Evolutionary conservation across 176 grass and related monocot genomes (phyloP).

Genomic region (Tuctoria greenei): DNA sequence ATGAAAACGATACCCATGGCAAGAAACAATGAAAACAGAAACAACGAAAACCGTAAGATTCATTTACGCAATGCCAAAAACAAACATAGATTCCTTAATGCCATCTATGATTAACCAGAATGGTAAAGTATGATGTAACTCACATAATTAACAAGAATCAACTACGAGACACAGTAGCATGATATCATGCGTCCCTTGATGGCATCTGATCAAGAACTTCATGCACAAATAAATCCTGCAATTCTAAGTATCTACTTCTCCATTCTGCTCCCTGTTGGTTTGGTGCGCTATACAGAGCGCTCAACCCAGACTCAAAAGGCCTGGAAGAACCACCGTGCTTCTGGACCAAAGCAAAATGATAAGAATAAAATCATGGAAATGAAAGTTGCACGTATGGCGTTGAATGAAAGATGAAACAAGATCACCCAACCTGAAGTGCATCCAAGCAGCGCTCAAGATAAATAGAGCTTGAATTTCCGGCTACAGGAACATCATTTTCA

Average conservation of each 20-base stretch:
- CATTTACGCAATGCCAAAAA: not conserved
- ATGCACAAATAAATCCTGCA: constrained; percentile 53
- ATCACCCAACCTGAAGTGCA: constrained; percentile 50
- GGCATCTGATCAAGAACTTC: constrained; percentile 37
- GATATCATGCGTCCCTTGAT: constrained; percentile 4
- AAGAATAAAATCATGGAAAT: constrained; percentile 11
- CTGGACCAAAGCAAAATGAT: constrained; percentile 27
- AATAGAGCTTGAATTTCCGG: constrained; percentile 38
- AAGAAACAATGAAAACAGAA: not conserved
- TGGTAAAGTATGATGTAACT: not conserved
- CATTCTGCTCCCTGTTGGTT: constrained; percentile 45
- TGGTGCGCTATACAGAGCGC: constrained; percentile 7
- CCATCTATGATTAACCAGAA: constrained; percentile 13
- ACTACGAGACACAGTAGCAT: not conserved
- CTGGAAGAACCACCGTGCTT: constrained; percentile 30
- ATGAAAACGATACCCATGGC: too few relatives aligned
- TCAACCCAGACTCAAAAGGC: constrained; percentile 16
- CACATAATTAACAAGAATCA: constrained; percentile 20
- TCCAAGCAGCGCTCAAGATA: constrained; percentile 37
- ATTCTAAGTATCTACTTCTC: constrained; percentile 51
- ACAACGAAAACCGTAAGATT: not conserved
- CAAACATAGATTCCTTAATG: not conserved
- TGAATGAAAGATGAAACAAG: constrained; percentile 10
- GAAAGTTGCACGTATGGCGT: not conserved
- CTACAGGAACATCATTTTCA: constrained; percentile 35